Base-by-base conservation (phyloP, 169 alveolate species). In the Plasmodium gonderi region DNA sequence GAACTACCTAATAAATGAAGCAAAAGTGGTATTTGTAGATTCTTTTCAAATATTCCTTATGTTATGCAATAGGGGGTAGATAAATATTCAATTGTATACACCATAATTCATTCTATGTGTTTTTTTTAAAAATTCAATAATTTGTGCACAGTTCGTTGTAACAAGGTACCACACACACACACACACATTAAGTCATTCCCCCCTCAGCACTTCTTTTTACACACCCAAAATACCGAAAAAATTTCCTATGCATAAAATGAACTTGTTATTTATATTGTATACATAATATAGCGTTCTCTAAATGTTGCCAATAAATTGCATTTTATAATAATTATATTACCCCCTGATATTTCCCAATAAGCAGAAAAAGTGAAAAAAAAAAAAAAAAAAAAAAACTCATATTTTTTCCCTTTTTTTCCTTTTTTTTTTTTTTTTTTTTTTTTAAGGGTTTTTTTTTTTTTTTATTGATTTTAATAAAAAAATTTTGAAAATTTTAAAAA, bases 401-500 rank as follows among this genome's bases (percentile, higher is more conserved):
- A 38, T 40, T 31, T 33, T 1, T 49, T 47, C 40, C 12, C 45
- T 12, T 31, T 31, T 49, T n/a, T 49, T 4, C 38, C 0, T 51
- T 54, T 54, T 54, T 12, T 54, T 31, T 31, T 54, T 54, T n/a
- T n/a, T 68, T 68, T 31, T 1, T 23, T 26, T 68, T 76, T 76
- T 75, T 20, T n/a, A n/a, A n/a, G n/a, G n/a, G n/a, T 75, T 75
- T 75, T 75, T n/a, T 42, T 75, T 75, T 75, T 42, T 38, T 75
- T 76, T n/a, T 76, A 23, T 45, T 33, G 40, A 14, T 45, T 17
- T 45, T n/a, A n/a, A n/a, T n/a, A n/a, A n/a, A n/a, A n/a, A n/a
- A n/a, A n/a, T n/a, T n/a, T n/a, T n/a, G n/a, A n/a, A n/a, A n/a
- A n/a, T n/a, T n/a, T n/a, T n/a, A n/a, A n/a, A n/a, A n/a, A n/a